Evolutionary conservation across 2,329 filamentous ascomycete species (phyloP).

Genomic region (Plenodomus lindquistii): DNA sequence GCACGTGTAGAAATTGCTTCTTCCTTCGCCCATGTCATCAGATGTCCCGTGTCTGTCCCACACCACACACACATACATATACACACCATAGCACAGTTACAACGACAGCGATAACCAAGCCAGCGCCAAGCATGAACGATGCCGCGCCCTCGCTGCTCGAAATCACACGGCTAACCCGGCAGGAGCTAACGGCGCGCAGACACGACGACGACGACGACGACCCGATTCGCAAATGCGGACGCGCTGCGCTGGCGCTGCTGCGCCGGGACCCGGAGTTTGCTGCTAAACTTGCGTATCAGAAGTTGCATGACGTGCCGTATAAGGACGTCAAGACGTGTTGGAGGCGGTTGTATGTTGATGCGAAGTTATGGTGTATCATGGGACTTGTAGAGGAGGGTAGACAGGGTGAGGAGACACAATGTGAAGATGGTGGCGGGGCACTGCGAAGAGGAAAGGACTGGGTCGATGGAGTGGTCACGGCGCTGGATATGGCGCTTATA

Average conservation of each 20-base stretch:
- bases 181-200: constrained; percentile 23
- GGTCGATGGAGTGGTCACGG: constrained; percentile 63
- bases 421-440: constrained; percentile 16
- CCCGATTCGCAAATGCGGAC: constrained; percentile 47
- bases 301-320: constrained; percentile 72
- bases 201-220: constrained; percentile 18
- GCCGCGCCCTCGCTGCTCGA: constrained; percentile 26
- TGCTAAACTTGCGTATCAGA: constrained; percentile 62
- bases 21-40: no score
- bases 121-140: constrained; percentile 4
- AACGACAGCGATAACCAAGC: no score
- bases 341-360: constrained; percentile 73
- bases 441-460: constrained; percentile 46
- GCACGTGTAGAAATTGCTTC: no score
- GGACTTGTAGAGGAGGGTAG: constrained; percentile 22
- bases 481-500: constrained; percentile 77
- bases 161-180: constrained; percentile 29
- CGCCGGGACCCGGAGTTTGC: constrained; percentile 54
- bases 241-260: constrained; percentile 45
- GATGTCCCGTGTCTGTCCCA: no score
- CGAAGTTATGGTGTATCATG: constrained; percentile 66
- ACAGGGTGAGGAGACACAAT: constrained; percentile 10
- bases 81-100: background rate
- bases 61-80: no score
- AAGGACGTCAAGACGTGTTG: constrained; percentile 68